Evolutionary conservation across 1,284 basidiomycete genomes (phyloP).

Genomic region (Megacollybia platyphylla): DNA sequence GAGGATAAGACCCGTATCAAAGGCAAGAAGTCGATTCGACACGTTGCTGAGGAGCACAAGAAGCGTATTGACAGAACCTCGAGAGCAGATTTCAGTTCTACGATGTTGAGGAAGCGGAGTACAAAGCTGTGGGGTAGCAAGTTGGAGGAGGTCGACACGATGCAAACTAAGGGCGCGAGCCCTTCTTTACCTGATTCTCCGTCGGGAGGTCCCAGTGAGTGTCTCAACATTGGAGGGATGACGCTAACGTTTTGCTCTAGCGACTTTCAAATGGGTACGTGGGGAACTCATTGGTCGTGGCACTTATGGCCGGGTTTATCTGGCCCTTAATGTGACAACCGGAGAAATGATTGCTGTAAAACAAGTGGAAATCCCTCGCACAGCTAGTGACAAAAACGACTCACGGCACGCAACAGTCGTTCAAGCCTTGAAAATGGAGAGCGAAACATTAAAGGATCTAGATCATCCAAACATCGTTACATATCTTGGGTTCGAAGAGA

Average conservation of each 20-base stretch:
- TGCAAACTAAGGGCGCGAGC: slow-evolving; percentile 34
- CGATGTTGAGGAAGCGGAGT: slow-evolving; percentile 65
- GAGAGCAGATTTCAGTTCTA: slow-evolving; percentile 15
- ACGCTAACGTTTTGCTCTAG: slow-evolving; percentile 24
- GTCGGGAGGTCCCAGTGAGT: slow-evolving; percentile 51
- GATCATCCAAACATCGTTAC: slow-evolving; percentile 97
- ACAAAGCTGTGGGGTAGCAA: slow-evolving; percentile 95
- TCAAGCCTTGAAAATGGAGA: slow-evolving; percentile 87
- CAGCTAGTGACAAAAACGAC: slow-evolving; percentile 83
- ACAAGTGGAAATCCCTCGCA: slow-evolving; percentile 92
- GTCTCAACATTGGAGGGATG: slow-evolving; percentile 6
- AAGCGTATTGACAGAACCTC: slow-evolving; percentile 53
- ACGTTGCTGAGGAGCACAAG: slow-evolving; percentile 79
- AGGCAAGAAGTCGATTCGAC: slow-evolving; percentile 82
- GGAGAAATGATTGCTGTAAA: slow-evolving; percentile 99
- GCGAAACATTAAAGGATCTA: slow-evolving; percentile 89
- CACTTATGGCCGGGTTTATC: slow-evolving; percentile 92
- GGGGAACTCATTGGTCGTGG: slow-evolving; percentile 96
- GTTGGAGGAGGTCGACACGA: slow-evolving; percentile 86
- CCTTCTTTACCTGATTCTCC: slow-evolving; percentile 35
- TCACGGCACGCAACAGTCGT: slow-evolving; percentile 78
- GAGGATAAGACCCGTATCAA: slow-evolving; percentile 29
- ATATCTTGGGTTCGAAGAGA: slow-evolving; percentile 97
- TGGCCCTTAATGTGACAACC: slow-evolving; percentile 94
- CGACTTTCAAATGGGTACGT: slow-evolving; percentile 97